phyloP scores from a whole-genome alignment of 768 basidiomycete species.

The Suillus paluster region DNA sequence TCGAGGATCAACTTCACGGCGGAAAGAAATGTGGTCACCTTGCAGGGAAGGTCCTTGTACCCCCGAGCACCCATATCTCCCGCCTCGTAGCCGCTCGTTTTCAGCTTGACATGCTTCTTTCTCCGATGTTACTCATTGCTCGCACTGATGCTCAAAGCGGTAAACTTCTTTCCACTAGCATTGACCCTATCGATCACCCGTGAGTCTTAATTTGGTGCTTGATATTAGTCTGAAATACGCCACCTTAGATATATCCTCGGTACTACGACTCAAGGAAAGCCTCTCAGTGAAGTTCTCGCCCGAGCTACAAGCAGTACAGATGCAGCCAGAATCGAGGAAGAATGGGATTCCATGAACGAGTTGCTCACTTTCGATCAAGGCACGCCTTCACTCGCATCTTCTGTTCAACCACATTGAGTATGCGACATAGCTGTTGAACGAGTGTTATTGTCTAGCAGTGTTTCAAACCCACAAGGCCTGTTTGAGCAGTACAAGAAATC shows the following conservation, averaged over 20 bases:
- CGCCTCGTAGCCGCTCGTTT: slow-evolving; percentile 86
- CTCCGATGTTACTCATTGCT: slow-evolving; percentile 87
- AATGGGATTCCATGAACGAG: slow-evolving; percentile 72
- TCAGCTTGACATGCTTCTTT: slow-evolving; percentile 89
- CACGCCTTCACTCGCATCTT: slow-evolving; percentile 33
- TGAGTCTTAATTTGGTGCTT: slow-evolving; percentile 26
- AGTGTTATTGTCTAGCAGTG: slow-evolving; percentile 22
- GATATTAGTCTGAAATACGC: not conserved
- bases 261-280: slow-evolving; percentile 50
- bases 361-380: slow-evolving; percentile 88
- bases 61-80: slow-evolving; percentile 84
- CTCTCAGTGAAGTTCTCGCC: slow-evolving; percentile 72
- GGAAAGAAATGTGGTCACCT: slow-evolving; percentile 96
- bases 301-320: slow-evolving; percentile 69
- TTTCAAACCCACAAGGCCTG: slow-evolving; percentile 43
- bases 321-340: slow-evolving; percentile 71
- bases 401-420: not conserved
- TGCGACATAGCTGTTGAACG: slow-evolving; percentile 24
- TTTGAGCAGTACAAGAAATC: slow-evolving; percentile 62
- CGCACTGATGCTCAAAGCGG: slow-evolving; percentile 92
- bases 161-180: slow-evolving; percentile 80
- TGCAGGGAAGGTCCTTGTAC: slow-evolving; percentile 92
- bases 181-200: slow-evolving; percentile 80
- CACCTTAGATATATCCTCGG: slow-evolving; percentile 64
- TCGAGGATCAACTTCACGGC: slow-evolving; percentile 94